Evolutionary conservation across 2,329 filamentous ascomycete genomes (phyloP).

Genomic region (Xylaria sp.): DNA sequence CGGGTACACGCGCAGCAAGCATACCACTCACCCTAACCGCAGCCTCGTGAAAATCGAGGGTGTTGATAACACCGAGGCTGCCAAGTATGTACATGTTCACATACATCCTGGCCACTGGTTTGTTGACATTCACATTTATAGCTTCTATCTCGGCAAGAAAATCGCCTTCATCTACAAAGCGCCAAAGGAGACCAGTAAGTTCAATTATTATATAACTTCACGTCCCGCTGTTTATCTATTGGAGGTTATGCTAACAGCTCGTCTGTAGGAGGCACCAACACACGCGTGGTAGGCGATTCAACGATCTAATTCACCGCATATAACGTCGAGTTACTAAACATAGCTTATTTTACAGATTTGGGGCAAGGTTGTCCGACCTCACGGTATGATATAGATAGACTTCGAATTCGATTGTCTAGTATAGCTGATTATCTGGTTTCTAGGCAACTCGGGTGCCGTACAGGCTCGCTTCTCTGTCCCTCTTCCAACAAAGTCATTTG

Average conservation of each 20-base stretch:
- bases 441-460: constrained; percentile 36
- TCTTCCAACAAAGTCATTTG: constrained; percentile 37
- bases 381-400: constrained; percentile 28
- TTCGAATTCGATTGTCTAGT: neutral
- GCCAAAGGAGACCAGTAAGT: constrained; percentile 34
- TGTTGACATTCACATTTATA: constrained; percentile 22
- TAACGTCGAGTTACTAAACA: constrained; percentile 14
- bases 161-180: constrained; percentile 38
- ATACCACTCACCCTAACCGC: constrained; percentile 32
- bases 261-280: constrained; percentile 33
- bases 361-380: constrained; percentile 36
- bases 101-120: neutral
- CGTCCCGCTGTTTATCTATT: neutral
- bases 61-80: constrained; percentile 31
- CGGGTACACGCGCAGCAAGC: constrained; percentile 35
- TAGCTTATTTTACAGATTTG: constrained; percentile 27
- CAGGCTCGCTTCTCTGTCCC: constrained; percentile 36
- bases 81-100: constrained; percentile 32
- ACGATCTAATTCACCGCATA: neutral
- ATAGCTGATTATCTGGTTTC: constrained; percentile 8
- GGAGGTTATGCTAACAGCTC: constrained; percentile 15
- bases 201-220: neutral
- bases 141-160: constrained; percentile 38
- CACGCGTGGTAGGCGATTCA: constrained; percentile 31
- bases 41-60: constrained; percentile 38